Base-by-base conservation (phyloP, 495 filamentous ascomycete species). In the Lophium mytilinum region DNA sequence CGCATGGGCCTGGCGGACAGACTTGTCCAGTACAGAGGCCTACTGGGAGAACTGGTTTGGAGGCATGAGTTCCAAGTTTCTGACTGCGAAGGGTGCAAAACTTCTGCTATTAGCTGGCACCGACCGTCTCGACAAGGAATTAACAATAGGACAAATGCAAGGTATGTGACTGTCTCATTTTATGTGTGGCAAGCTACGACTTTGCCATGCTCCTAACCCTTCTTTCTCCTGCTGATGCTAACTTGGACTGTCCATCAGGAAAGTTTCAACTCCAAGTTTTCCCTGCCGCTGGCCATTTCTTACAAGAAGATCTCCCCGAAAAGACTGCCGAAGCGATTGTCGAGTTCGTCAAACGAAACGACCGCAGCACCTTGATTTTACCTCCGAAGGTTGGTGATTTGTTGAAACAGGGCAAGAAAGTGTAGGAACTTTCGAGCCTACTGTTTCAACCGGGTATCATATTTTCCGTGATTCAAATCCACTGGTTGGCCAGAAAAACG, bases 81-180 rank as follows among this genome's bases (percentile, higher is more conserved):
- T 99, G 24, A 76, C 79, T 35, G 87, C 85, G 0, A 79, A 80
- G 47, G 93, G 92, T 9, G 93, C 90, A 43, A 99, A 99, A 71
- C 67, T 97, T 56, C 73, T 99, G 24, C 72, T 99, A 30, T 79
- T 99, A 14, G 94, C 93, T 6, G 93, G 93, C 6, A 97, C 93
- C 12, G 93, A 99, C 72, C 78, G 94, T 53, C 71, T 99, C 48
- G 93, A 97, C 68, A 94, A 87, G 65, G 93, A 97, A 63, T 70
- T 97, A 61, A 95, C 91, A 73, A 97, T 97, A 68, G 93, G 90
- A 14, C 93, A 97, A 72, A 95, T 96, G 90, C 90, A 96, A 79
- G 90, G 90, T 86, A 72, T 30, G 72, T 52, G 11, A 30, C 3
- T 30, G 24, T 30, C 24, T 30, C 6, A 30, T 30, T 30, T 6